These are phyloP conservation scores for Sclerotinia sclerotiorum DNA, from an alignment of 2,329 filamentous ascomycete genomes.

Conservation along the genomic window DNA sequence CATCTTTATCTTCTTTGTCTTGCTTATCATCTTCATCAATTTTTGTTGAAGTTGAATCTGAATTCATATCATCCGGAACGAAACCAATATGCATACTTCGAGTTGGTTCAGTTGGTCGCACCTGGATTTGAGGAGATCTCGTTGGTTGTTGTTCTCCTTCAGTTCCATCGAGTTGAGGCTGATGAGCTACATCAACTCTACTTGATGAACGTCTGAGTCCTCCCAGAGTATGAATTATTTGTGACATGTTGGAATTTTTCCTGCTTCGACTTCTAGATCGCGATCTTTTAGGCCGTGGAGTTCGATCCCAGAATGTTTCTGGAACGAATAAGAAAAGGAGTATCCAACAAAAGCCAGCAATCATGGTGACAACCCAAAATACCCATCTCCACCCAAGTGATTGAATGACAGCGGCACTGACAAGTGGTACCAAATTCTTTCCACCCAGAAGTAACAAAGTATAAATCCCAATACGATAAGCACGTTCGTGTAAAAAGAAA, in stretches of 20 bases:
- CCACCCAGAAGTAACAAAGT: slow-evolving; percentile 84
- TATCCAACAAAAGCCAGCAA: slow-evolving; percentile 68
- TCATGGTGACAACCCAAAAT: slow-evolving; percentile 83
- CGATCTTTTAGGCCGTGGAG: slow-evolving; percentile 49
- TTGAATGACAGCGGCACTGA: slow-evolving; percentile 82
- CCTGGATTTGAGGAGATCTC: slow-evolving; percentile 6
- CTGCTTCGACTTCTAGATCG: slow-evolving; percentile 26
- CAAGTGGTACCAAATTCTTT: slow-evolving; percentile 85
- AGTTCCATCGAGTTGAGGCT: slow-evolving; percentile 1
- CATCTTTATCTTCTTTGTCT: background rate
- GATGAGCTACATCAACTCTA: slow-evolving; percentile 3
- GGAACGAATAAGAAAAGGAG: slow-evolving; percentile 88
- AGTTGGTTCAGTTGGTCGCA: slow-evolving; percentile 11
- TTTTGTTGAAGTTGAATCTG: slow-evolving; percentile 19
- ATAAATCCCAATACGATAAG: slow-evolving; percentile 91
- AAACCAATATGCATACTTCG: slow-evolving; percentile 57
- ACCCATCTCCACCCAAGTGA: slow-evolving; percentile 83
- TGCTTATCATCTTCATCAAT: background rate
- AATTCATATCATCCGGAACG: slow-evolving; percentile 41
- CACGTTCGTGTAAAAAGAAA: slow-evolving; percentile 91
- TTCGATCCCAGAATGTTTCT: slow-evolving; percentile 93
- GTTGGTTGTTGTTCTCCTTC: background rate
- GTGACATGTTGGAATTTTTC: slow-evolving; percentile 25
- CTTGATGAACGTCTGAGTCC: slow-evolving; percentile 21
- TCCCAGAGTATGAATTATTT: slow-evolving; percentile 28